These are phyloP conservation scores for Xanthoconium purpureum DNA, from an alignment of 768 basidiomycete genomes.

Conservation along the genomic window DNA sequence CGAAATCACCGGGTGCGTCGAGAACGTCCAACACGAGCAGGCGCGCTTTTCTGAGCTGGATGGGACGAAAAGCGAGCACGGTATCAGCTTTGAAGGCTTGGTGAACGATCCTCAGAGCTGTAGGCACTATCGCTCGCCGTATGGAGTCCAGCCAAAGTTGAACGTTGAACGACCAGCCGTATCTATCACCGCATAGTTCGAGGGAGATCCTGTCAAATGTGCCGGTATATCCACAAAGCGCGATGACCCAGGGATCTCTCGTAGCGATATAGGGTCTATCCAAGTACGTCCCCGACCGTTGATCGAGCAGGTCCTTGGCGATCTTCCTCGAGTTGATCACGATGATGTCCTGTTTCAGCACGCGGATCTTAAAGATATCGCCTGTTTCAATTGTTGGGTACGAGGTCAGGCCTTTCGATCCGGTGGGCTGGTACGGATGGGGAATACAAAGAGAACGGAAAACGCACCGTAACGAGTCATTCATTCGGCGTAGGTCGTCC, in stretches of 20 bases:
- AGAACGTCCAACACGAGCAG: slow-evolving; percentile 18
- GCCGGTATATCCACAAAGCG: neutral
- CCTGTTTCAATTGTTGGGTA: slow-evolving; percentile 3
- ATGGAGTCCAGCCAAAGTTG: slow-evolving; percentile 13
- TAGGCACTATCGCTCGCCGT: slow-evolving; percentile 23
- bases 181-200: slow-evolving; percentile 4
- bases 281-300: slow-evolving; percentile 26
- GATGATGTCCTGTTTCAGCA: slow-evolving; percentile 22
- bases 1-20: neutral
- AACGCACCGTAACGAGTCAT: slow-evolving; percentile 15
- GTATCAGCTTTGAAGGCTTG: slow-evolving; percentile 23
- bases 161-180: slow-evolving; percentile 23
- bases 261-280: slow-evolving; percentile 21
- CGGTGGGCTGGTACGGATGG: no score
- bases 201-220: neutral
- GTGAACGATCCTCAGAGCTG: slow-evolving; percentile 26
- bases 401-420: no score
- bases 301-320: slow-evolving; percentile 30
- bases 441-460: neutral
- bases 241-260: slow-evolving; percentile 10
- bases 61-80: slow-evolving; percentile 3
- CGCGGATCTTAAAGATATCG: slow-evolving; percentile 19
- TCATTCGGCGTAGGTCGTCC: slow-evolving; percentile 22
- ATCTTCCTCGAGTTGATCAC: slow-evolving; percentile 25
- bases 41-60: slow-evolving; percentile 19